Base-by-base conservation (phyloP, 2,329 filamentous ascomycete species). In the Botrytis squamosa region DNA sequence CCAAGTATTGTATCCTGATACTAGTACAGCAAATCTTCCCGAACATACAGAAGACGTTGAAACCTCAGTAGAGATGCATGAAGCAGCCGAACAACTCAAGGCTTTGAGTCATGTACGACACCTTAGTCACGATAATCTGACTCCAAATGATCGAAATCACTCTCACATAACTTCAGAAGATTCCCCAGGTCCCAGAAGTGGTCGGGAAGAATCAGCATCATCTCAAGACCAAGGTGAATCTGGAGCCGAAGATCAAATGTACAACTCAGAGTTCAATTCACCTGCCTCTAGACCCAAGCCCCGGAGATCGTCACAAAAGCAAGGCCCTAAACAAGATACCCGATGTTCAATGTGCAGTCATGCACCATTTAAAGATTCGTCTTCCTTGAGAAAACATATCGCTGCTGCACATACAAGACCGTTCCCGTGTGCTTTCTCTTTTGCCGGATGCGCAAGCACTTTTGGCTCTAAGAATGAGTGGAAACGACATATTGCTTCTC, bases 381-480 rank as follows among this genome's bases (percentile, higher is more conserved):
- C 89, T 0, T 90, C 90, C 0, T 82, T 91, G 55, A 85, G 89
- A 46, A 91, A 91, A 78, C 90, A 92, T 78, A 87, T 92, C 67
- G 89, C 90, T 9, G 89, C 90, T 2, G 89, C 89, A 3, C 91
- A 92, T 75, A 92, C 90, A 0, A 87, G 90, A 33, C 90, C 91
- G 0, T 98, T 98, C 78, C 90, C 91, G 0, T 99, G 95, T 80
- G 93, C 93, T 4, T 95, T 98, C 80, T 90, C 91, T 0, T 91
- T 91, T 78, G 97, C 95, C 59, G 93, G 93, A 29, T 99, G 95
- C 82, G 84, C 84, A 0, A 94, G 93, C 77, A 93, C 90, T 0
- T 98, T 98, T 81, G 91, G 91, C 1, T 95, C 93, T 25, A 98
- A 98, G 83, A 98, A 98, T 80, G 95, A 98, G 82, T 99, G 95